A percentile compares a stretch with the other conserved stretches of the same genome.
phyloP scores from a whole-genome alignment of 768 basidiomycete species.

The Pleurotus salmoneostramineus region DNA sequence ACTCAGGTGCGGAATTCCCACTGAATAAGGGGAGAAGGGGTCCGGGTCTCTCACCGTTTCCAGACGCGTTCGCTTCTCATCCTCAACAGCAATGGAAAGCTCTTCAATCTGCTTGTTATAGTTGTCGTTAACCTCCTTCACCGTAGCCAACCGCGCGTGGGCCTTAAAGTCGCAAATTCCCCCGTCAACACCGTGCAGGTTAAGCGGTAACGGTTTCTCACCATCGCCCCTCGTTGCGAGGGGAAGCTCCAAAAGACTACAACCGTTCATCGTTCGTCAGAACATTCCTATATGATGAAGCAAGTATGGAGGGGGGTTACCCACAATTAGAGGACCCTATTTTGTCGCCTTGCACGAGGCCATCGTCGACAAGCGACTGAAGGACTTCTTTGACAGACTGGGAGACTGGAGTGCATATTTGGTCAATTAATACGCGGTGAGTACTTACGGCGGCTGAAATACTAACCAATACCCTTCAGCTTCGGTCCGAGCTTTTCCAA shows the following conservation, averaged over 20 bases:
- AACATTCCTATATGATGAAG: constrained; percentile 7
- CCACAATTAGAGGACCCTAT: constrained; percentile 93
- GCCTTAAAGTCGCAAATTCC: constrained; percentile 34
- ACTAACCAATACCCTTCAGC: constrained; percentile 82
- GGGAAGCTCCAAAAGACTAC: constrained; percentile 96
- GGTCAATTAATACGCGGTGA: neutral
- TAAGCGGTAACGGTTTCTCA: constrained; percentile 25
- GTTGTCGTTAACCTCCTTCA: constrained; percentile 39
- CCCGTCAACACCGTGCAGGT: neutral
- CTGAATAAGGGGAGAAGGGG: neutral
- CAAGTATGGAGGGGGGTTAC: constrained; percentile 23
- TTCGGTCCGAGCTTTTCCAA: constrained; percentile 87
- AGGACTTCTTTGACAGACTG: constrained; percentile 92
- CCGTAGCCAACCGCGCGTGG: constrained; percentile 49
- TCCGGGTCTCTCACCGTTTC: constrained; percentile 43
- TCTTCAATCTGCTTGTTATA: constrained; percentile 48
- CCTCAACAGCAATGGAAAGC: constrained; percentile 39
- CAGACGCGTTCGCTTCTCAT: constrained; percentile 49
- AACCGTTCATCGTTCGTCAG: constrained; percentile 2
- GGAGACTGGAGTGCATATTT: constrained; percentile 40
- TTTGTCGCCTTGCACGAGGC: constrained; percentile 84
- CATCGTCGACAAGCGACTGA: constrained; percentile 83
- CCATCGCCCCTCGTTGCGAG: constrained; percentile 78
- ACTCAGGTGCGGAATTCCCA: constrained; percentile 6
- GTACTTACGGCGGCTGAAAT: neutral